Evolutionary conservation across 1,284 basidiomycete genomes (phyloP).

Genomic region (Rhodotorula sp.): DNA sequence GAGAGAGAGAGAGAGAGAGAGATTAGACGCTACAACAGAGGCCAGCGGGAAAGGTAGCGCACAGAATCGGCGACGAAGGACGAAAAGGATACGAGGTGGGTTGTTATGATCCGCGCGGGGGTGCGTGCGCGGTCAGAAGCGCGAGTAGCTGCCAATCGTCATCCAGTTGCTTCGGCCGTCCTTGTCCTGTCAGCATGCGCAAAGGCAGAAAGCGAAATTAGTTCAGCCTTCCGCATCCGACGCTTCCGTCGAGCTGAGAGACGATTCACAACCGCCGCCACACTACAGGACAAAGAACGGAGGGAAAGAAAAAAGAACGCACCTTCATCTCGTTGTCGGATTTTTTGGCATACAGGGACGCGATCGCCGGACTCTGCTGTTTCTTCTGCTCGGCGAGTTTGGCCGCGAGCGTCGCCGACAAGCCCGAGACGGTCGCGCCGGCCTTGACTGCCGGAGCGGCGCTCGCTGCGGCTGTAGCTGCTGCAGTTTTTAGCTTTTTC

Average conservation of each 20-base stretch:
- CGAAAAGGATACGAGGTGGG: neutral
- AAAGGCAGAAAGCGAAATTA: neutral
- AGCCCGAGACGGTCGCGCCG: constrained; percentile 25
- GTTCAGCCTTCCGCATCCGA: neutral
- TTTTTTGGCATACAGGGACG: constrained; percentile 32
- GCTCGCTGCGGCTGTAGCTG: neutral
- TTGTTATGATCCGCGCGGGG: neutral
- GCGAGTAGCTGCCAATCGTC: constrained; percentile 37
- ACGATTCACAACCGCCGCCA: neutral
- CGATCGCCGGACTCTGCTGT: constrained; percentile 33
- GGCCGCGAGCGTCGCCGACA: constrained; percentile 38
- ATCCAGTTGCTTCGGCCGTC: constrained; percentile 40
- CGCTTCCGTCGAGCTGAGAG: neutral
- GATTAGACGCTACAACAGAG: neutral
- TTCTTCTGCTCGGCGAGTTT: constrained; percentile 40
- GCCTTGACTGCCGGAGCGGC: constrained; percentile 33
- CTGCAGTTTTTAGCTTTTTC: constrained; percentile 25
- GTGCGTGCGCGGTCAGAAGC: constrained; percentile 1
- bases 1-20: too few species aligned
- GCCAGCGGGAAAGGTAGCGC: too few species aligned
- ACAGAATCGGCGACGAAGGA: neutral
- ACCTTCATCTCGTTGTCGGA: constrained; percentile 32
- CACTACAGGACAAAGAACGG: too few species aligned
- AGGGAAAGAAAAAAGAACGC: neutral
- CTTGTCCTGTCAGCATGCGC: constrained; percentile 26